Percentiles rank a stretch among this genome's conserved stretches.
These are phyloP conservation scores for Phialophora chinensis DNA, from an alignment of 2,329 filamentous ascomycete species.

Conservation along the genomic window DNA sequence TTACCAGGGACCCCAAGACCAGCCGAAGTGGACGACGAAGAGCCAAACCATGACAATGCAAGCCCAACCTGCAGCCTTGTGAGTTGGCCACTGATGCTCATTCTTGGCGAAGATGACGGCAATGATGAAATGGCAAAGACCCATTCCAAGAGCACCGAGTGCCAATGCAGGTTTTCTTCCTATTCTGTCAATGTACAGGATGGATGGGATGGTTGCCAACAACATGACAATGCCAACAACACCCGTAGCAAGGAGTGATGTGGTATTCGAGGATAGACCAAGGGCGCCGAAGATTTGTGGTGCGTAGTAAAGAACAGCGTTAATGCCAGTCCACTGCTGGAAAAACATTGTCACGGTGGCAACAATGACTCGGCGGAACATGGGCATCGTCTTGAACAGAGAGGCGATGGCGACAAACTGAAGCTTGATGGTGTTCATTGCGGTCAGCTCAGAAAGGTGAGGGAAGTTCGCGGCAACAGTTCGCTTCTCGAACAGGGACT, in stretches of 20 bases:
- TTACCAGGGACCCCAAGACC: constrained; percentile 62
- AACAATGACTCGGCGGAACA: constrained; percentile 53
- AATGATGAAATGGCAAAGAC: constrained; percentile 72
- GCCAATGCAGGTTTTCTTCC: constrained; percentile 51
- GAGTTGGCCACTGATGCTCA: constrained; percentile 62
- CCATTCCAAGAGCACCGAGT: constrained; percentile 70
- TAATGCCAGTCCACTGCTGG: constrained; percentile 55
- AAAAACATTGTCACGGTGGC: constrained; percentile 51
- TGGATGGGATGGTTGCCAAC: constrained; percentile 49
- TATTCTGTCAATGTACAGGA: constrained; percentile 50
- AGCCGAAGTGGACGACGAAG: constrained; percentile 76
- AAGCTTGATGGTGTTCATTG: constrained; percentile 69
- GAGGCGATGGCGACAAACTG: constrained; percentile 58
- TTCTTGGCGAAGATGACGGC: constrained; percentile 71
- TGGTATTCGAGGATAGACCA: constrained; percentile 46
- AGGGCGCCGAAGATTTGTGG: constrained; percentile 47
- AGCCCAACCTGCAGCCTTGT: constrained; percentile 71
- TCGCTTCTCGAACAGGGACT: constrained; percentile 77
- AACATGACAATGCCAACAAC: constrained; percentile 51
- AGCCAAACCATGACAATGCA: constrained; percentile 68
- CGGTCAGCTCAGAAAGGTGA: constrained; percentile 63
- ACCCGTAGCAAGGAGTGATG: constrained; percentile 48
- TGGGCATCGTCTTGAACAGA: constrained; percentile 46
- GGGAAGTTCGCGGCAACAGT: constrained; percentile 72
- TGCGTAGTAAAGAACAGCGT: constrained; percentile 26